Evolutionary conservation across 2,329 filamentous ascomycete genomes (phyloP).

Genomic region (Xylaria sp.): DNA sequence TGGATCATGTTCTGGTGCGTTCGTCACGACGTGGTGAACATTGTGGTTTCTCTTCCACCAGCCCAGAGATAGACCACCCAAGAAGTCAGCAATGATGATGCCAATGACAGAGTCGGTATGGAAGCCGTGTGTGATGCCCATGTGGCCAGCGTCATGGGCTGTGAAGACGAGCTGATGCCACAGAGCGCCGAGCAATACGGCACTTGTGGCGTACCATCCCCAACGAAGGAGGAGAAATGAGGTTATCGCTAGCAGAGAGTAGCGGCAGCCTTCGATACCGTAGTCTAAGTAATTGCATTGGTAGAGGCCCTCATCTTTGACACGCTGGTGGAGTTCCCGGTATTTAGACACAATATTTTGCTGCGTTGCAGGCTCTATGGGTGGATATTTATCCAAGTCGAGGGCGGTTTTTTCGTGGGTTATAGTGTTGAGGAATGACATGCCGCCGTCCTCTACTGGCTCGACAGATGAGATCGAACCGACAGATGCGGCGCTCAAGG

Average conservation of each 20-base stretch:
- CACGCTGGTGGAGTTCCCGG: conserved; percentile 72
- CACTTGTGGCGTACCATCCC: conserved; percentile 73
- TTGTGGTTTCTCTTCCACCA: conserved; percentile 99
- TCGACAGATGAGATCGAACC: conserved; percentile 64
- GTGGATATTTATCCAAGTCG: conserved; percentile 81
- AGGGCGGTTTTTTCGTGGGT: conserved; percentile 77
- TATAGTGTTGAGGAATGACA: conserved; percentile 72
- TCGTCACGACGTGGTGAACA: conserved; percentile 95
- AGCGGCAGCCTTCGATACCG: conserved; percentile 74
- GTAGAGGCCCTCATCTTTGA: conserved; percentile 78
- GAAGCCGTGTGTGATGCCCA: conserved; percentile 95
- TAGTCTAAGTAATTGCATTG: conserved; percentile 85
- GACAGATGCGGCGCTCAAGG: conserved; percentile 54
- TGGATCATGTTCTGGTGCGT: conserved; percentile 92
- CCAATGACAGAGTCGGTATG: conserved; percentile 82
- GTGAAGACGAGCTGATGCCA: conserved; percentile 97
- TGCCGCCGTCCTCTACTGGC: conserved; percentile 55
- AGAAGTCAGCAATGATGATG: conserved; percentile 86
- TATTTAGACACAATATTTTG: conserved; percentile 80
- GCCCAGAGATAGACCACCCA: conserved; percentile 86
- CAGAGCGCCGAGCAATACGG: conserved; percentile 76
- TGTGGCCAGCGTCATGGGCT: conserved; percentile 94
- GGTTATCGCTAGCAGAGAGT: conserved; percentile 67
- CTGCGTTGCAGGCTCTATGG: conserved; percentile 75
- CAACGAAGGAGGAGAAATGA: conserved; percentile 66